Base-by-base conservation (phyloP, 768 basidiomycete species). In the Glaciozyma martinii region DNA sequence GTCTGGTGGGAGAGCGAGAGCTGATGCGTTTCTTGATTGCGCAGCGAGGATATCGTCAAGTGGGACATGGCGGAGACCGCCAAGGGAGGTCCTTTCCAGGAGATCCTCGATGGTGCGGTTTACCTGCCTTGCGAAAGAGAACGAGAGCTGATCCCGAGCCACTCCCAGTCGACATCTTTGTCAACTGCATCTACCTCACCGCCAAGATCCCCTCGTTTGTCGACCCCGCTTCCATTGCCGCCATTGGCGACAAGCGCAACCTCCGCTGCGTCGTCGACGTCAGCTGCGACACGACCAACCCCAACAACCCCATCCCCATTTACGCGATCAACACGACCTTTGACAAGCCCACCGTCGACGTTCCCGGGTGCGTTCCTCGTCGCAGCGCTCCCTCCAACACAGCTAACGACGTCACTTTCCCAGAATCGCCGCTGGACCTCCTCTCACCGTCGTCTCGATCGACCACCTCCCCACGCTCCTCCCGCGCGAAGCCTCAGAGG, bases 141-240 rank as follows among this genome's bases (percentile, higher is more conserved):
- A 25, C 50, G 7, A 13, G 12, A 29, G 6, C 47, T 44, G 3
- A 9, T n/a, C 25, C 12, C 21, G 7, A 37, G 33, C 33, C 18
- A 16, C 18, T 23, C 56, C 21, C 66, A 80, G 94, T 91, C 68
- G 94, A 99, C 78, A 85, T 99, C 73, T 97, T 99, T 74, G 85
- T 98, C 81, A 99, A 99, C 80, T 98, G 95, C 82, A 99, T 99
- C 76, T 98, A 98, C 77, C 86, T 99, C 58, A 85, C 84, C n/a
- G 83, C 85, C 23, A 76, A 80, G 65, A 91, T 94, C 61, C 90
- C 90, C 0, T 79, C 85, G n/a, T 98, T 97, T 77, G 65, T 95
- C 56, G 85, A 85, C 6, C 76, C 78, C 32, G 83, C 87, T 50
- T 83, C 84, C 64, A 86, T 95, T 68, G 77, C 77, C n/a, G 80